Base-by-base conservation (phyloP, 2,329 filamentous ascomycete genomes). In the Cryphonectria carpinicola region DNA sequence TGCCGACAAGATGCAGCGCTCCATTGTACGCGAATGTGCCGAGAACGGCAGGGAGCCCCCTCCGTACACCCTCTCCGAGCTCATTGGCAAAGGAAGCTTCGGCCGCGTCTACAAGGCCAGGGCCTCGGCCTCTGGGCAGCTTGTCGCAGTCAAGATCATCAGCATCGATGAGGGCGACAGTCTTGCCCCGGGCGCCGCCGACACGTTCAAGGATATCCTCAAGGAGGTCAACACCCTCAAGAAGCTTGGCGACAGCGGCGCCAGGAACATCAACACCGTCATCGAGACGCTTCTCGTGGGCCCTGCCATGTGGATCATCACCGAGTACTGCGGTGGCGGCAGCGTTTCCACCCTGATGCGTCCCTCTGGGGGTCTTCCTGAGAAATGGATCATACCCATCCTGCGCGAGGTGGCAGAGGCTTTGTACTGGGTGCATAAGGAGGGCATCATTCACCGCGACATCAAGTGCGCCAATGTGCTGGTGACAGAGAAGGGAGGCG, bases 291-390 rank as follows among this genome's bases (percentile, higher is more conserved):
- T 95, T 32, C 89, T 92, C 17, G 89, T 95, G 56, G 92, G 92
- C 63, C 90, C 92, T 74, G 89, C 93, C 72, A 90, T 97, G 82
- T 97, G 93, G 93, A 93, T 96, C 82, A 89, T 96, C 70, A 95
- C 92, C 71, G 93, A 96, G 81, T 94, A 95, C 80, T 95, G 93
- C 76, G 92, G 92, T 8, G 93, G 93, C 73, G 93, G 93, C 65
- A 95, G 93, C 79, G 91, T 97, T 78, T 91, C 88, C 74, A 95
- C 87, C 74, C 86, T 88, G 70, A 90, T 91, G 89, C 88, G 87
- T 77, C 89, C 90, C 22, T 88, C 89, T 0, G 87, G 87, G 2
- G 87, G 87, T 1, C 80, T 92, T 25, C 86, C 88, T 75, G 90
- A 92, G 81, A 91, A 89, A 77, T 92, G 88, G 86, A 91, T 92